These are phyloP conservation scores for Nannizziopsis barbatae DNA, from an alignment of 2,329 filamentous ascomycete species.

Conservation along the genomic window DNA sequence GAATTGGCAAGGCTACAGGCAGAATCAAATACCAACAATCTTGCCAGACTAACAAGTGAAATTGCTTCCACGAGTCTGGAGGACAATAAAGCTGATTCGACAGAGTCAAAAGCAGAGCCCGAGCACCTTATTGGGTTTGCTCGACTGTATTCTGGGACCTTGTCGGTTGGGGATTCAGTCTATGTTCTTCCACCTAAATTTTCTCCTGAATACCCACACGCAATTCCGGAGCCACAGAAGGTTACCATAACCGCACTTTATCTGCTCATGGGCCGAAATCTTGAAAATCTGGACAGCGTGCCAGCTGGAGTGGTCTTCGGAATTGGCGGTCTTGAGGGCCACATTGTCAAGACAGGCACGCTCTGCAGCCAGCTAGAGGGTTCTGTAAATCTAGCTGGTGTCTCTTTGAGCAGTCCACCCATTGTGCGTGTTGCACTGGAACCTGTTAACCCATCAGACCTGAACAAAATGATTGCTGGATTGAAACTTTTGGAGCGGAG, in stretches of 20 bases:
- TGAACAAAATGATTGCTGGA: slow-evolving; percentile 90
- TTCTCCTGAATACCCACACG: slow-evolving; percentile 64
- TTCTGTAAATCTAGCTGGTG: slow-evolving; percentile 78
- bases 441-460: slow-evolving; percentile 74
- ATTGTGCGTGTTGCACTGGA: slow-evolving; percentile 96
- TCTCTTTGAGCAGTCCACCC: slow-evolving; percentile 68
- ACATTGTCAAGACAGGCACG: slow-evolving; percentile 91
- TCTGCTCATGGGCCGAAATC: slow-evolving; percentile 83
- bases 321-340: slow-evolving; percentile 80
- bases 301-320: slow-evolving; percentile 93
- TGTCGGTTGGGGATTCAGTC: slow-evolving; percentile 79
- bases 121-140: slow-evolving; percentile 94
- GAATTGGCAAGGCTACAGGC: slow-evolving; percentile 74
- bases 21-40: slow-evolving; percentile 40
- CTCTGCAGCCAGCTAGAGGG: slow-evolving; percentile 80
- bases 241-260: slow-evolving; percentile 81
- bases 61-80: slow-evolving; percentile 52
- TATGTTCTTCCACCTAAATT: slow-evolving; percentile 93
- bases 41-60: slow-evolving; percentile 49
- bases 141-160: slow-evolving; percentile 78
- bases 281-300: slow-evolving; percentile 72
- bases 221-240: slow-evolving; percentile 62
- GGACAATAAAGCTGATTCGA: slow-evolving; percentile 36
- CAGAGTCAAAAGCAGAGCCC: slow-evolving; percentile 54
- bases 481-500: slow-evolving; percentile 81